Evolutionary conservation across 2,329 filamentous ascomycete species (phyloP).

Genomic region (Sarocladiaceae sp.): DNA sequence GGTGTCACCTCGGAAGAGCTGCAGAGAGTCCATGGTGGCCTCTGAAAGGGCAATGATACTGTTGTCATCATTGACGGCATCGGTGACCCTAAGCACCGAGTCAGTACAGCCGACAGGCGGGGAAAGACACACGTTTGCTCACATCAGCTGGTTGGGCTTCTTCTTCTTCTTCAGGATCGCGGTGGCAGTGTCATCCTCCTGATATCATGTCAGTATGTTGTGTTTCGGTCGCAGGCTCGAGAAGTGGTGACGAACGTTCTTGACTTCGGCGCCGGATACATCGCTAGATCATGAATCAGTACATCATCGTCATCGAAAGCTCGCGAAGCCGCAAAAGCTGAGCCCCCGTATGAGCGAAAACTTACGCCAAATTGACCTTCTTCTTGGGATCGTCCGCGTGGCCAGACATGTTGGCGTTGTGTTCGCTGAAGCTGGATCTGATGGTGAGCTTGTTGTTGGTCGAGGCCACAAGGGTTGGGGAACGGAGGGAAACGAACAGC

Average conservation of each 20-base stretch:
- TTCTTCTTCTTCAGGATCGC: constrained; percentile 99
- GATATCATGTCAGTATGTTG: constrained; percentile 26
- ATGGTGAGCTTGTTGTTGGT: constrained; percentile 6
- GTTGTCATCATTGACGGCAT: constrained; percentile 99
- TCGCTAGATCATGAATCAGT: constrained; percentile 58
- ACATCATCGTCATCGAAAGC: constrained; percentile 12
- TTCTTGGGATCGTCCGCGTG: constrained; percentile 68
- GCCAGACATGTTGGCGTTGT: constrained; percentile 60
- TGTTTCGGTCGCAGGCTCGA: neutral
- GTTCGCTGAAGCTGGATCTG: constrained; percentile 4
- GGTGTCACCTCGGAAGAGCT: constrained; percentile 98
- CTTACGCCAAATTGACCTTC: constrained; percentile 81
- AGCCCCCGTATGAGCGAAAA: neutral
- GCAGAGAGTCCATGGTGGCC: constrained; percentile 97
- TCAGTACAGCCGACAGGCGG: constrained; percentile 16
- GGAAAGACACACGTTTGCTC: constrained; percentile 32
- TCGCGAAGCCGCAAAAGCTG: neutral
- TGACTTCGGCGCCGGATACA: constrained; percentile 81
- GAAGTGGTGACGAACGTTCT: constrained; percentile 58
- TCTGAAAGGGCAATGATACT: constrained; percentile 97
- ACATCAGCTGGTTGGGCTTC: constrained; percentile 99
- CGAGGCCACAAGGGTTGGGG: constrained; percentile 10
- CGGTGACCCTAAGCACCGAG: constrained; percentile 71
- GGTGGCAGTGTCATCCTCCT: constrained; percentile 89
- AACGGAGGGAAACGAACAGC: constrained; percentile 11